Conservation (phyloP, 208 protist species). For the Acanthamoeba triangularis region DNA sequence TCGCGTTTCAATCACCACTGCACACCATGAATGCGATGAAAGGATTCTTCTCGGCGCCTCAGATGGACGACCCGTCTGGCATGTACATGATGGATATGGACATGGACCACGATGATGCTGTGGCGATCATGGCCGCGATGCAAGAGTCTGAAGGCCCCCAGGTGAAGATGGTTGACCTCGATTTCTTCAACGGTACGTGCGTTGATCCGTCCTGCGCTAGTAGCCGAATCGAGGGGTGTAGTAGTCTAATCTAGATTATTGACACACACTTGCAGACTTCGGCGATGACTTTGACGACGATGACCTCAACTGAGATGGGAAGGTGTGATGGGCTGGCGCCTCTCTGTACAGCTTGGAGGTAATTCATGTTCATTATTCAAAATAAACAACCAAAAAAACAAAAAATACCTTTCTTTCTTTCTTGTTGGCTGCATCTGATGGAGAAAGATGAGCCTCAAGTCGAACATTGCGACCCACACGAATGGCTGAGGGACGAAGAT, state of each 20-base stretch:
- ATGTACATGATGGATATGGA: constrained; percentile 61
- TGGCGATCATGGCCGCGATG: constrained; percentile 34
- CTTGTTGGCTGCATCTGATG: neutral
- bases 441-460: neutral
- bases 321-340: neutral
- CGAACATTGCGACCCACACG: neutral
- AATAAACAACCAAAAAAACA: neutral
- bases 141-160: neutral
- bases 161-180: constrained; percentile 16
- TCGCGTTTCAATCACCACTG: neutral
- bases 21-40: constrained; percentile 50
- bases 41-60: constrained; percentile 41
- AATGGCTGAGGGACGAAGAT: neutral
- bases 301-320: constrained; percentile 39
- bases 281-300: constrained; percentile 53
- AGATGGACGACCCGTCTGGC: constrained; percentile 35
- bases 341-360: neutral
- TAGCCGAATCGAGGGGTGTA: no score
- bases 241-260: no score
- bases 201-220: neutral
- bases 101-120: constrained; percentile 49
- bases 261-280: constrained; percentile 5
- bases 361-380: neutral
- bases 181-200: constrained; percentile 55
- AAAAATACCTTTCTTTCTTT: neutral